Base-by-base conservation (phyloP, 2,329 filamentous ascomycete genomes). In the Exophiala aquamarina region DNA sequence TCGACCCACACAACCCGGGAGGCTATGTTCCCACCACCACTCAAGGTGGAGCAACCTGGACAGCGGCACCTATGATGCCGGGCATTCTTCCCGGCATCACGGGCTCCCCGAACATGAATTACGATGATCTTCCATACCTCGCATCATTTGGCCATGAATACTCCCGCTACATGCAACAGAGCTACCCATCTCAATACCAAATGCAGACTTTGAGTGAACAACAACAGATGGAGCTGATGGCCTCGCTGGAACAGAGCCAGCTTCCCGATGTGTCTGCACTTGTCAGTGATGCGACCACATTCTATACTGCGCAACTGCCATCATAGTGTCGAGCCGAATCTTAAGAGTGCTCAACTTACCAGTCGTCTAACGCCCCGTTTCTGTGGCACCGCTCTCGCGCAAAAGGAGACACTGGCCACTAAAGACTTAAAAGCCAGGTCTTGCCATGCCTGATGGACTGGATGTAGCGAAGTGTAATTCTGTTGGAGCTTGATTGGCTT, bases 151-250 rank as follows among this genome's bases (percentile, higher is more conserved):
- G 68, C 7, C 70, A 71, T 37, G 71, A 73, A 43, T 73, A 73
- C 49, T 73, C 70, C 14, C 70, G 71, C 35, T 73, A 73, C 51
- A 69, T 71, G 54, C 68, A 71, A 34, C 70, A 73, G 36, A 67
- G 70, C 9, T 71, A 70, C 47, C 70, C 69, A 21, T 63, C 70
- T 50, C 65, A 73, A 61, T 62, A 78, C 76, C 49, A 82, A 81
- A 59, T 89, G 83, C 55, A 87, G 77, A 75, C 75, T 49, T 72
- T 94, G 23, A 91, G 83, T 49, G 85, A 90, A 54, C 81, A 89
- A 61, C 88, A 94, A 66, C 89, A 93, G 67, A 70, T 84, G 54
- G 87, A 95, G 70, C 72, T 95, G 29, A 89, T 94, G 86, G 82
- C 84, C 45, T 83, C 83, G 39, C 76, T 95, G 26, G 87, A 93